phyloP scores from a whole-genome alignment of 257 asterid species.

The Capsicum pubescens region DNA sequence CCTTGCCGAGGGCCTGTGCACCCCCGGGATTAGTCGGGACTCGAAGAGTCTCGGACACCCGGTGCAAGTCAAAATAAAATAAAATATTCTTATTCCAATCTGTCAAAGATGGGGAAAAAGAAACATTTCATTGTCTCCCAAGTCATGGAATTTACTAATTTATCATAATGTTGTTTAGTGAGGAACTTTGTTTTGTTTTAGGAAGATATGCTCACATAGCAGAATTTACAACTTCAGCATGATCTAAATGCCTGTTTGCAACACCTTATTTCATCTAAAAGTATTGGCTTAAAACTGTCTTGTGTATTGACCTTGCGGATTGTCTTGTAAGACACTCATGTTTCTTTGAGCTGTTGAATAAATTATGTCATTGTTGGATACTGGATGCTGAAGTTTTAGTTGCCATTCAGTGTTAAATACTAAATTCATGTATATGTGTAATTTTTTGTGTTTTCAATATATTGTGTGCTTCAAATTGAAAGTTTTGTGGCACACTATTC shows the following conservation, averaged over 20 bases:
- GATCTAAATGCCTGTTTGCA: constrained; percentile 1
- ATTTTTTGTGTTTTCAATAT: not conserved
- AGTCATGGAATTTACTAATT: not conserved
- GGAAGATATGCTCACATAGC: not conserved
- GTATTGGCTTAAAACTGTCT: constrained; percentile 4
- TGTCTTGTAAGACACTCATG: not conserved
- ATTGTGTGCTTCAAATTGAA: not conserved
- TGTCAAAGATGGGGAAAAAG: not conserved
- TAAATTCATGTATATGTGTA: not conserved
- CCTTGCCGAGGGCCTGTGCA: too few species aligned
- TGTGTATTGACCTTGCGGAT: not conserved
- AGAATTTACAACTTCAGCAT: not conserved
- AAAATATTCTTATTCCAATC: not conserved
- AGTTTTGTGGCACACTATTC: not conserved
- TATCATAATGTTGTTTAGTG: not conserved
- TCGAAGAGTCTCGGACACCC: too few species aligned
- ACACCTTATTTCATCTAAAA: constrained; percentile 11
- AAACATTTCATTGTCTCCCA: not conserved
- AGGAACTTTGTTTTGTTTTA: constrained; percentile 10
- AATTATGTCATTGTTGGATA: not conserved
- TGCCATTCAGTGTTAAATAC: not conserved
- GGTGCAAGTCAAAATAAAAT: too few species aligned
- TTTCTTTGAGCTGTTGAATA: not conserved
- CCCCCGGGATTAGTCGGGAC: too few species aligned
- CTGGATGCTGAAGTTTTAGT: not conserved